Evolutionary conservation across 2,329 filamentous ascomycete genomes (phyloP).

Genomic region (Periconia sp.): DNA sequence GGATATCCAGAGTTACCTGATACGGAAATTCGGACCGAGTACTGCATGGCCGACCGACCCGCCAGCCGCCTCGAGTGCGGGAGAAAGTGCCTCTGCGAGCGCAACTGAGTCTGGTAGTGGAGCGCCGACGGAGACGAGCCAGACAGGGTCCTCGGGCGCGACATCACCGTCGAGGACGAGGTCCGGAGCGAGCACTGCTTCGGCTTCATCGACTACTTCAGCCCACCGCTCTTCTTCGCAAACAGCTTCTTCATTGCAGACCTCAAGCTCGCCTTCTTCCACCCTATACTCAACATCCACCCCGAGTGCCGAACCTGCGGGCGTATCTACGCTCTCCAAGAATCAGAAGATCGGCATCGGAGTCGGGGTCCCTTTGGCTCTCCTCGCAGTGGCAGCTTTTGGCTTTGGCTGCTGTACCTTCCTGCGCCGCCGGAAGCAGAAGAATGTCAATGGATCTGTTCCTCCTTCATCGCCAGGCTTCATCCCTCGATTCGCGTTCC

Average conservation of each 20-base stretch:
- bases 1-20: slow-evolving; percentile 42
- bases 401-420: slow-evolving; percentile 33
- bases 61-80: slow-evolving; percentile 14
- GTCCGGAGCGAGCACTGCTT: slow-evolving; percentile 4
- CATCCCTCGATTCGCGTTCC: slow-evolving; percentile 44
- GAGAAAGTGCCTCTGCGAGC: slow-evolving; percentile 2
- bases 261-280: slow-evolving; percentile 6
- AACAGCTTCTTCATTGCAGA: slow-evolving; percentile 4
- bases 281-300: slow-evolving; percentile 19
- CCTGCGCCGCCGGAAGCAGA: slow-evolving; percentile 28
- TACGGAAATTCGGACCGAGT: slow-evolving; percentile 38
- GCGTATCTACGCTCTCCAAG: slow-evolving; percentile 26
- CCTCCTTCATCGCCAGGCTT: slow-evolving; percentile 44
- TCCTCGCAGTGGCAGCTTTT: slow-evolving; percentile 57
- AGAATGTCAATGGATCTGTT: slow-evolving; percentile 29
- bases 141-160: slow-evolving; percentile 1
- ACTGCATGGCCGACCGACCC: slow-evolving; percentile 32
- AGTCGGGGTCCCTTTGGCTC: slow-evolving; percentile 59
- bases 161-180: slow-evolving; percentile 8
- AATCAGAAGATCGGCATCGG: slow-evolving; percentile 42
- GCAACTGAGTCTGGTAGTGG: slow-evolving; percentile 10
- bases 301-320: slow-evolving; percentile 18
- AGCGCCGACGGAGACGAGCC: slow-evolving; percentile 4
- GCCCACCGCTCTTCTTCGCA: slow-evolving; percentile 2
- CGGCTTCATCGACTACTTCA: slow-evolving; percentile 2